phyloP scores from a whole-genome alignment of 2,329 filamentous ascomycete genomes.

The Diaporthe aspalathi region DNA sequence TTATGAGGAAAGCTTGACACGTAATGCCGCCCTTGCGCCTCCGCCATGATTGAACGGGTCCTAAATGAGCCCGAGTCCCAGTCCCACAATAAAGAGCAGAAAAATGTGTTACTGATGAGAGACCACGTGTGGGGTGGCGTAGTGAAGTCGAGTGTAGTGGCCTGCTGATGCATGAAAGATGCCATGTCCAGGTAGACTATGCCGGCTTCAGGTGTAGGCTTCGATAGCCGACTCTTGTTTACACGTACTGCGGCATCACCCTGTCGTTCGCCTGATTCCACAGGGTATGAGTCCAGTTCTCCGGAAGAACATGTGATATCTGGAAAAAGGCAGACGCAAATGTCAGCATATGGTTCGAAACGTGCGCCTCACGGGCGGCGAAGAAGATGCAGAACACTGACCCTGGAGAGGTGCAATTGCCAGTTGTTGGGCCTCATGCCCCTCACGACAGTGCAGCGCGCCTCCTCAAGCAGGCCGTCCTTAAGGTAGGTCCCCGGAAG shows the following conservation, averaged over 20 bases:
- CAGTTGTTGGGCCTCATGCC: constrained; percentile 45
- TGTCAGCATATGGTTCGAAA: constrained; percentile 19
- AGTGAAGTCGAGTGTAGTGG: not conserved
- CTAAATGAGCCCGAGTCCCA: not conserved
- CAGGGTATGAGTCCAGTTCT: constrained; percentile 37
- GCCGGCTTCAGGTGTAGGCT: not conserved
- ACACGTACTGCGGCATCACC: constrained; percentile 27
- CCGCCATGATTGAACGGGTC: not conserved
- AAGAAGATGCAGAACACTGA: constrained; percentile 28
- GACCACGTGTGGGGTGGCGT: not conserved
- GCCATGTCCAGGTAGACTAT: not conserved
- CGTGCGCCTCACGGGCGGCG: not conserved
- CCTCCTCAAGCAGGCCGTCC: constrained; percentile 26
- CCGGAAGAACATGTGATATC: constrained; percentile 37
- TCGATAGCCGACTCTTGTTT: not conserved
- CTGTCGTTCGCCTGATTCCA: constrained; percentile 36
- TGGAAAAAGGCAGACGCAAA: constrained; percentile 6
- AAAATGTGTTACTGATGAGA: too few species aligned
- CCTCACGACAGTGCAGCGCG: constrained; percentile 42
- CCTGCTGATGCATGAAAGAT: not conserved
- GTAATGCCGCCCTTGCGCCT: not conserved
- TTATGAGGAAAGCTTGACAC: not conserved
- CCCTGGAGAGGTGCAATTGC: constrained; percentile 42
- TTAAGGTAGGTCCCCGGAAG: constrained; percentile 41
- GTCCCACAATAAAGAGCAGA: not conserved